Conservation (phyloP, 495 filamentous ascomycete species). For the Podospora sp. region DNA sequence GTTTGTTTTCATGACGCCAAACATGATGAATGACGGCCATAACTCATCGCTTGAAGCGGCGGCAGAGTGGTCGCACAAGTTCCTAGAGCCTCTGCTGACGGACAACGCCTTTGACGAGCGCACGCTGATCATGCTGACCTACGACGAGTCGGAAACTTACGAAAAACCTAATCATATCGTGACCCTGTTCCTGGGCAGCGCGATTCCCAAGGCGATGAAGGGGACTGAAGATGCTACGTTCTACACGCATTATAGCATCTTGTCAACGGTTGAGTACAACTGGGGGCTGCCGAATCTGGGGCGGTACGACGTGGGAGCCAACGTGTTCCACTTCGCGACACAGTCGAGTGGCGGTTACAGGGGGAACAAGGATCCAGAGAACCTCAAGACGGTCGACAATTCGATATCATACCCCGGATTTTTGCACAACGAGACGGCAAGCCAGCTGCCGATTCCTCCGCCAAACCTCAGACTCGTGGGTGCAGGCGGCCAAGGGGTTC, state of each 20-base stretch:
- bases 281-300: conserved; percentile 69
- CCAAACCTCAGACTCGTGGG: conserved; percentile 50
- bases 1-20: conserved; percentile 68
- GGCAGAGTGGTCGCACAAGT: conserved; percentile 59
- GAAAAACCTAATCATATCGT: conserved; percentile 59
- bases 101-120: conserved; percentile 61
- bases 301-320: conserved; percentile 72
- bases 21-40: conserved; percentile 74
- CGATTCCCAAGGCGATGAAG: conserved; percentile 57
- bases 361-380: conserved; percentile 59
- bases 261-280: conserved; percentile 66
- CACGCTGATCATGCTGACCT: conserved; percentile 69
- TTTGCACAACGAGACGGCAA: conserved; percentile 43
- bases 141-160: conserved; percentile 66
- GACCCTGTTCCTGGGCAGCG: conserved; percentile 64
- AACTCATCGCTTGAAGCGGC: conserved; percentile 64
- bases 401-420: conserved; percentile 64
- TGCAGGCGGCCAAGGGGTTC: conserved; percentile 44
- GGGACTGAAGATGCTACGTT: conserved; percentile 66
- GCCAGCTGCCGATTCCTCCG: conserved; percentile 38
- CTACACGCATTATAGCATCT: conserved; percentile 72
- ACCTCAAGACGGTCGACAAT: conserved; percentile 62
- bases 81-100: conserved; percentile 59
- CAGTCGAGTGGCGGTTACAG: conserved; percentile 55
- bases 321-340: conserved; percentile 64